Base-by-base conservation (phyloP, 495 filamentous ascomycete species). In the Jackrogersella minutella region DNA sequence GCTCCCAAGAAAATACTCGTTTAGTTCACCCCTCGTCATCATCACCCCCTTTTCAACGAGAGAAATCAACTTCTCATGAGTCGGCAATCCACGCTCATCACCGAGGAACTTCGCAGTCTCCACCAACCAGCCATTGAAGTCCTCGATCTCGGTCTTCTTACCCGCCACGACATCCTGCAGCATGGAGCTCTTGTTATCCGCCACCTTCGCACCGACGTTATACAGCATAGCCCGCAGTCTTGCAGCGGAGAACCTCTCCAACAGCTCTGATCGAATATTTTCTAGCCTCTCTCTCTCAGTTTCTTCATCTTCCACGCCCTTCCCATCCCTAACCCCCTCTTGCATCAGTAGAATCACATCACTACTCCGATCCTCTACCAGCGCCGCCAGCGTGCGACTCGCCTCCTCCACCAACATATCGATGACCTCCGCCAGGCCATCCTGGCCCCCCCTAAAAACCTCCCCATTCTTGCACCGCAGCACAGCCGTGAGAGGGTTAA, bases 111-210 rank as follows among this genome's bases (percentile, higher is more conserved):
- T 62, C 6, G 75, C 78, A 24, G 68, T 79, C 13, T 78, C 75
- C n/a, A 80, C 85, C 28, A 97, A 82, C 76, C 89, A 97, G 13
- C 93, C 93, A 77, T 95, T 97, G 66, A 96, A 85, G 68, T 90
- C 93, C 16, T 89, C 85, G 55, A 97, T 86, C 74, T 96, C 93
- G 1, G 92, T 96, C 51, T 75, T 66, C 70, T 82, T 84, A 2
- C 87, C 81, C 1, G 75, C 75, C 30, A 78, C 73, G 16, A 94
- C 81, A 75, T 97, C 93, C 71, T 93, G 90, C 19, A 91, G 73
- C 93, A 97, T 97, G 2, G 86, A 88, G 70, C 89, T 93, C 34
- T 81, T 83, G 71, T 96, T 94, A 33, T 82, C 76, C 1, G 76
- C 79, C 1, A 90, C 94, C 63, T 81, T 83, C n/a, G 80, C 74